Evolutionary conservation across 768 basidiomycete genomes (phyloP).

Genomic region (Plicaturopsis crispa): DNA sequence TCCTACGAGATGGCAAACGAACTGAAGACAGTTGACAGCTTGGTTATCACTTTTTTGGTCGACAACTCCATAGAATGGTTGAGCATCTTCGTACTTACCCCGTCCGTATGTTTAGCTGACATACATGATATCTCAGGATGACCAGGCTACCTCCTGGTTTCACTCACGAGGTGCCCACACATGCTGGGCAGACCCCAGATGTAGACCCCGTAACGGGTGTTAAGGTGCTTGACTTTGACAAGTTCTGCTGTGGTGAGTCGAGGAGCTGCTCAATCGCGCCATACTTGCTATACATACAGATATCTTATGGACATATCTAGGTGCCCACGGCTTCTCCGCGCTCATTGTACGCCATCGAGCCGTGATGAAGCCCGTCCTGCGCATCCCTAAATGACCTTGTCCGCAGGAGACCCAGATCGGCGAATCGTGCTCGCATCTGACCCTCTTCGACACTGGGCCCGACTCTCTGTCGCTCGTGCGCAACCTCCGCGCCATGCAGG

Average conservation of each 20-base stretch:
- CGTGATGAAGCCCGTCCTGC: background rate
- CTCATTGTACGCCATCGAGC: slow-evolving; percentile 49
- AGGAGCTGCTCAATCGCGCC: slow-evolving; percentile 1
- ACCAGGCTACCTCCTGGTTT: slow-evolving; percentile 75
- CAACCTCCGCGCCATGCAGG: slow-evolving; percentile 55
- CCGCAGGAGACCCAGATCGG: slow-evolving; percentile 49
- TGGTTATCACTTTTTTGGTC: slow-evolving; percentile 58
- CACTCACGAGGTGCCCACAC: slow-evolving; percentile 59
- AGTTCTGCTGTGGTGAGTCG: slow-evolving; percentile 60
- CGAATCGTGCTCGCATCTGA: slow-evolving; percentile 37
- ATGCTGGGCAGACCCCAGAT: slow-evolving; percentile 31
- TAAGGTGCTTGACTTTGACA: slow-evolving; percentile 64
- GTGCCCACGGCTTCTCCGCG: slow-evolving; percentile 81
- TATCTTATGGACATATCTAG: slow-evolving; percentile 20
- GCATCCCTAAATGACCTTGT: background rate
- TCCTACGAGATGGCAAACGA: background rate
- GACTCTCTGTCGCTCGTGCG: slow-evolving; percentile 70
- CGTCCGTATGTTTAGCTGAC: background rate
- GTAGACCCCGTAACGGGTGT: slow-evolving; percentile 39
- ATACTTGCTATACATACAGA: no score
- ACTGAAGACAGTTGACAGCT: slow-evolving; percentile 25
- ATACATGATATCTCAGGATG: slow-evolving; percentile 42
- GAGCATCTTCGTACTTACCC: background rate
- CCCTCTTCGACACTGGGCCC: slow-evolving; percentile 81
- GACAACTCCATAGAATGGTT: slow-evolving; percentile 81